Base-by-base conservation (phyloP, 2,329 filamentous ascomycete species). In the Orbilia brochopaga region DNA sequence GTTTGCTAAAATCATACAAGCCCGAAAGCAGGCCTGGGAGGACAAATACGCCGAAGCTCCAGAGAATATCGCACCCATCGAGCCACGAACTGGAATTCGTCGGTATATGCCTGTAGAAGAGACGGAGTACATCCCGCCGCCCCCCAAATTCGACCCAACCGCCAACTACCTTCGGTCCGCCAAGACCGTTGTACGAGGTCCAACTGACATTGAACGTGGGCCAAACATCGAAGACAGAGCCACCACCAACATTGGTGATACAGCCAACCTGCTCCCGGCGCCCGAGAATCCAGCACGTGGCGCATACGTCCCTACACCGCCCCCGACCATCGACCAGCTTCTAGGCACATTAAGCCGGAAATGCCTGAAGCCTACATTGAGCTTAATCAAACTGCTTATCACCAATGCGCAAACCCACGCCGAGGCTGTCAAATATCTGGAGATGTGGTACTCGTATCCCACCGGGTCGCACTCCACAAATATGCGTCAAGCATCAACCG, bases 1-100 rank as follows among this genome's bases (percentile, higher is more conserved):
- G 70, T 76, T 76, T 52, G 59, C 58, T 17, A 76, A 76, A 40
- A 17, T 75, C 6, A 13, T 76, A 6, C 60, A 66, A 15, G 70
- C 50, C 6, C 57, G 63, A n/a, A 76, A 74, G 23, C 69, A 72
- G 27, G 55, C 64, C 13, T 54, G 46, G 48, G 15, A 55, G 13
- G 30, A 60, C 10, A 52, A 52, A 42, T 42, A 70, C 19, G 8
- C 21, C 2, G 3, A 21, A 7, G 21, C 46, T 5, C 46, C 50
- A 24, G 58, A 63, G 40, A 13, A 24, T 11, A 19, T 27, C 4
- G 10, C 10, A 8, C 6, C 23, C 7, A 0, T 27, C 7, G 6
- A 23, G 17, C 17, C 11, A 37, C 52, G 40, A 37, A 48, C 6
- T 24, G 60, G 32, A 19, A 56, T 37, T 13, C 27, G 50, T 27